phyloP scores from a whole-genome alignment of 169 alveolate genomes.

The Toxoplasma gondii region DNA sequence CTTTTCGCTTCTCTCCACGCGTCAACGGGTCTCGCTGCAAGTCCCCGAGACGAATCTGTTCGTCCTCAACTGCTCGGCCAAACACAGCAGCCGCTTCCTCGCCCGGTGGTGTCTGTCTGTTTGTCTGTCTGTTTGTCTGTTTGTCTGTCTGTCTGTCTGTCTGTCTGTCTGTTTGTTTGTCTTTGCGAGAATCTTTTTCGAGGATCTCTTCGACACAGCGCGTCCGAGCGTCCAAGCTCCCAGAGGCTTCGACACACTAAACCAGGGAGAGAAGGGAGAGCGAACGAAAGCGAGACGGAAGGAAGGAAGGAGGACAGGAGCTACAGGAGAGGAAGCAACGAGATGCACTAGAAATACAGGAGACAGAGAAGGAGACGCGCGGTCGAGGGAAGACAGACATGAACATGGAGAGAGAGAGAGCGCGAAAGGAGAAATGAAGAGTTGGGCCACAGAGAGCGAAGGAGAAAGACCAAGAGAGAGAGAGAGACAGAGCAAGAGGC shows the following conservation, averaged over 20 bases:
- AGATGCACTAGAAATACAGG: neutral
- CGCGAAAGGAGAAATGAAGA: constrained; percentile 29
- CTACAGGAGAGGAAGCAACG: neutral
- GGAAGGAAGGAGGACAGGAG: neutral
- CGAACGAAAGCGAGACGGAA: neutral
- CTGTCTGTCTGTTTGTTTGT: neutral
- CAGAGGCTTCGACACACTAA: constrained; percentile 91
- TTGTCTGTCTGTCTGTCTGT: too few species aligned
- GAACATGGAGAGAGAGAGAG: neutral
- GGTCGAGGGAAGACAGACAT: neutral
- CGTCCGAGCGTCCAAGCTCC: too few species aligned
- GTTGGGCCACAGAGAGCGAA: neutral
- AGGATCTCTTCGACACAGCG: too few species aligned
- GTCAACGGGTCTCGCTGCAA: too few species aligned
- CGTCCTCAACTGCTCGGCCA: too few species aligned
- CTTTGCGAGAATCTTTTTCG: neutral
- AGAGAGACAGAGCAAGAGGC: too few species aligned
- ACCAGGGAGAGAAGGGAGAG: constrained; percentile 57
- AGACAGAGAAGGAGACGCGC: neutral
- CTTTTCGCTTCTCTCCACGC: too few species aligned
- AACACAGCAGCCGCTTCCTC: too few species aligned
- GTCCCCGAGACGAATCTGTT: too few species aligned
- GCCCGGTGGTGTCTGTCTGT: too few species aligned
- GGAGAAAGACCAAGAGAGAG: neutral
- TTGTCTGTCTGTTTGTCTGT: too few species aligned